phyloP scores from a whole-genome alignment of 495 filamentous ascomycete genomes.

The Podospora pseudoanserina region DNA sequence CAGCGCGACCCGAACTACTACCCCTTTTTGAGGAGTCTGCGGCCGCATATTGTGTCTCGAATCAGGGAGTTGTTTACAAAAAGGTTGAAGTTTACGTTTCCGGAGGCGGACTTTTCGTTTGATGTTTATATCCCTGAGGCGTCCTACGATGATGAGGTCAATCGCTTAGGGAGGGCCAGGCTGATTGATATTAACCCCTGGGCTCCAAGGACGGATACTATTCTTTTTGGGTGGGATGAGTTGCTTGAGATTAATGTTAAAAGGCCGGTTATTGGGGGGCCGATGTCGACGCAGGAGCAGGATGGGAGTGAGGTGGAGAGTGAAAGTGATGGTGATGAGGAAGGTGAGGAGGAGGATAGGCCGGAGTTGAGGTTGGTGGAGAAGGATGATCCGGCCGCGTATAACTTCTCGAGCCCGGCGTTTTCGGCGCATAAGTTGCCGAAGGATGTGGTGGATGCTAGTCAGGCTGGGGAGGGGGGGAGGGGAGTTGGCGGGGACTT shows the following conservation, averaged over 20 bases:
- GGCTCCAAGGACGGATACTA: slow-evolving; percentile 81
- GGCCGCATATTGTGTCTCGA: slow-evolving; percentile 54
- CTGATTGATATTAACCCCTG: slow-evolving; percentile 95
- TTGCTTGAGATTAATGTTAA: slow-evolving; percentile 67
- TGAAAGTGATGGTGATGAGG: slow-evolving; percentile 40
- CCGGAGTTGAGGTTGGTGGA: slow-evolving; percentile 81
- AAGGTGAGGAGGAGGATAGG: slow-evolving; percentile 54
- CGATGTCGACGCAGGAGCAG: slow-evolving; percentile 37
- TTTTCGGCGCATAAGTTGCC: slow-evolving; percentile 96
- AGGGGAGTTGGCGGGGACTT: slow-evolving; percentile 81
- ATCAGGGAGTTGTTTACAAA: slow-evolving; percentile 71
- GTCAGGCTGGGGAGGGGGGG: slow-evolving; percentile 64
- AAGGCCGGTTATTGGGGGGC: slow-evolving; percentile 39
- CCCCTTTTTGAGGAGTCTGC: slow-evolving; percentile 69
- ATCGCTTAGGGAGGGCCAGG: slow-evolving; percentile 57
- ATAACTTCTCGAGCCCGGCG: slow-evolving; percentile 75
- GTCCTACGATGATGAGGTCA: slow-evolving; percentile 53
- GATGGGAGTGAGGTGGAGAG: slow-evolving; percentile 32
- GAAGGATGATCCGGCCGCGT: slow-evolving; percentile 80
- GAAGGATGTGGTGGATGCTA: slow-evolving; percentile 90
- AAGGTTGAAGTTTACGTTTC: slow-evolving; percentile 66
- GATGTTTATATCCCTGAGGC: slow-evolving; percentile 87
- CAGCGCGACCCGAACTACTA: slow-evolving; percentile 91
- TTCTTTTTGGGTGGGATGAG: slow-evolving; percentile 90
- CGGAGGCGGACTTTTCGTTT: slow-evolving; percentile 79